Evolutionary conservation across 306 rosid genomes (phyloP), one percentile per base, ranked within the genome.

Genomic region (Rosa persica): DNA sequence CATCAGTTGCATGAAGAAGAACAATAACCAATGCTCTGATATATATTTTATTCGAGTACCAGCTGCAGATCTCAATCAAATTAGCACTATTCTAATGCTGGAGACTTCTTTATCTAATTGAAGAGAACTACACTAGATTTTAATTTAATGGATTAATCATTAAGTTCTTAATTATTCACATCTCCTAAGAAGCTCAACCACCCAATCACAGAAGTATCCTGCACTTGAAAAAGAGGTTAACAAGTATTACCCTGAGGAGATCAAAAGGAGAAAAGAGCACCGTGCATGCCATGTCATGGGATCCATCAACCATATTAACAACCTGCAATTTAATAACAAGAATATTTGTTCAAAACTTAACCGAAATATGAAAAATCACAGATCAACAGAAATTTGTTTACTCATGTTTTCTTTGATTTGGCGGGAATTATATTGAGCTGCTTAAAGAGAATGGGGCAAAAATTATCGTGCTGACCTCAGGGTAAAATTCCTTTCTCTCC

Each of bases 401-500:
- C 16, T 69, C 47, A 44, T 69, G 27, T 22, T 69, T 23, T 70
- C 67, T 72, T 11, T 4, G 40, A 30, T 72, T 15, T 49, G 61
- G 80, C 13, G 16, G 38, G 27, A 22, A 11, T 13, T 15, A 6
- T 17, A 48, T 3, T 51, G 80, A 49, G 48, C 30, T 70, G 47
- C 64, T 38, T 0, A 67, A 39, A 40, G 17, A 66, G 42, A 68
- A 48, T n/a, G 10, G 39, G 3, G 6, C 4, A 1, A 49, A 10
- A 42, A 80, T 64, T 79, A 75, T 67, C 22, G n/a, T 16, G 52
- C 86, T 82, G 72, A 90, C 97, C 98, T 92, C 97, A 2, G 97
- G 93, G 88, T 92, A 94, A 70, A 94, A 87, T 67, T 94, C 98
- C 81, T 90, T 89, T 78, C 98, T 87, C 90, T 94, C 95, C 0